Percentiles rank a stretch among this genome's conserved stretches.
Conservation (phyloP, 2,329 filamentous ascomycete genomes). For the Plenodomus tracheiphilus region DNA sequence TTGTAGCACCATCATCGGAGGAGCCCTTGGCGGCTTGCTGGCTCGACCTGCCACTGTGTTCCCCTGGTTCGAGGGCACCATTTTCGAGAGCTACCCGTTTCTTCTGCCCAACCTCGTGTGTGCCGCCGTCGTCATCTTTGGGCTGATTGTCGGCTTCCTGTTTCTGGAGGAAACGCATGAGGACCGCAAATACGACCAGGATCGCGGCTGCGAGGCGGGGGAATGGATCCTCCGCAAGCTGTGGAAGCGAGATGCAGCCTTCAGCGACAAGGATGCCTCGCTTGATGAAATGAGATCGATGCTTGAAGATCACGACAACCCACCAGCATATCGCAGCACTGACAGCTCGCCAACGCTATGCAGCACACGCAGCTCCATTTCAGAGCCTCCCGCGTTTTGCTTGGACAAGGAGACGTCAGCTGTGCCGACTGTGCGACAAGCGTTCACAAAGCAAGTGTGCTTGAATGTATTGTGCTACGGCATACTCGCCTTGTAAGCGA, state of each 20-base stretch:
- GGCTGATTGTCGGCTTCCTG: constrained; percentile 76
- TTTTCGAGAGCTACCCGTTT: constrained; percentile 88
- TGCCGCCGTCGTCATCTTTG: constrained; percentile 73
- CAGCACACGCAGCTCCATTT: constrained; percentile 37
- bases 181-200: constrained; percentile 74
- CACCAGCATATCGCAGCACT: constrained; percentile 65
- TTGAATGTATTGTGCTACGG: constrained; percentile 89
- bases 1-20: constrained; percentile 82
- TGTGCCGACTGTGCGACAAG: constrained; percentile 51
- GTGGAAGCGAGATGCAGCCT: constrained; percentile 32
- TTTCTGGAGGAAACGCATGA: constrained; percentile 95
- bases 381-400: constrained; percentile 39
- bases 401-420: constrained; percentile 32
- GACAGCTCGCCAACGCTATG: constrained; percentile 57
- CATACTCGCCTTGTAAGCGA: constrained; percentile 87
- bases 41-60: constrained; percentile 85
- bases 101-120: constrained; percentile 91
- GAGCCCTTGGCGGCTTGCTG: constrained; percentile 85
- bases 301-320: constrained; percentile 53
- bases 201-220: constrained; percentile 77
- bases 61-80: constrained; percentile 74
- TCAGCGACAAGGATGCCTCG: constrained; percentile 49
- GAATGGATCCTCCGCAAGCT: constrained; percentile 62
- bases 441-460: constrained; percentile 83
- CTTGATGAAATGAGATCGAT: constrained; percentile 65